A percentile compares a stretch with the other conserved stretches of the same genome.
These are phyloP conservation scores for Cyclostephanos tholiformis DNA, from an alignment of 108 stramenopile species.

Conservation along the genomic window DNA sequence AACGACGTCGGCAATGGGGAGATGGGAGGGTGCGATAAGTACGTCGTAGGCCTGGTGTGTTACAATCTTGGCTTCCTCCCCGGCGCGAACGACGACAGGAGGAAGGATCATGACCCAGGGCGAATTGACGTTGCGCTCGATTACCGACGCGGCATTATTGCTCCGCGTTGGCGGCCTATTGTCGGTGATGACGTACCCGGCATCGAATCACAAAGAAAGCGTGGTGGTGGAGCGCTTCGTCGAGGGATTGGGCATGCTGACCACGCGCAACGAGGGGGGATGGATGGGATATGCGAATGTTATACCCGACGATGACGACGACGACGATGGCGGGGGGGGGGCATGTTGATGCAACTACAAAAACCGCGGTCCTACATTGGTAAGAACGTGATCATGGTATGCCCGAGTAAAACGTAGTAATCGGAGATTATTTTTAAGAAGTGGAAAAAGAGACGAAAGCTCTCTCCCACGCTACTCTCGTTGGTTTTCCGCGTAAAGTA, in stretches of 20 bases:
- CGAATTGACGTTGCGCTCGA: slow-evolving; percentile 62
- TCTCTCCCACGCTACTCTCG: too few species aligned
- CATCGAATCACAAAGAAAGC: slow-evolving; percentile 64
- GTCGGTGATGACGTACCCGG: slow-evolving; percentile 79
- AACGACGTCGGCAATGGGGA: too few species aligned
- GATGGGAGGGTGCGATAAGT: too few species aligned
- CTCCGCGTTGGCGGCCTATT: slow-evolving; percentile 79
- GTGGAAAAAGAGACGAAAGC: too few species aligned
- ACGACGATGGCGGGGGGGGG: not conserved
- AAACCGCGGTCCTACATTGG: too few species aligned
- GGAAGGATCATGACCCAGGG: slow-evolving; percentile 59
- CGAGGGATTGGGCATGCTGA: slow-evolving; percentile 73
- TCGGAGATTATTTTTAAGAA: too few species aligned
- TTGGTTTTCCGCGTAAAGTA: too few species aligned
- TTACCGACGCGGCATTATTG: slow-evolving; percentile 66
- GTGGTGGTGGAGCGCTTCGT: slow-evolving; percentile 65
- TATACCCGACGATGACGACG: slow-evolving; percentile 35
- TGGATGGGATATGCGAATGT: slow-evolving; percentile 62
- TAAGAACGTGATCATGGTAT: too few species aligned
- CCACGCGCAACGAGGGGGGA: slow-evolving; percentile 57
- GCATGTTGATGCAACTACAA: too few species aligned
- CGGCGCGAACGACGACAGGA: slow-evolving; percentile 52
- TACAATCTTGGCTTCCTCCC: too few species aligned
- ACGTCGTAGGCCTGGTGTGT: slow-evolving; percentile 69
- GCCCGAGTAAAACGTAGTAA: too few species aligned